Percentiles rank a stretch among this genome's conserved stretches.
These are phyloP conservation scores for Ustulina deusta DNA, from an alignment of 2,329 filamentous ascomycete genomes.

Conservation along the genomic window DNA sequence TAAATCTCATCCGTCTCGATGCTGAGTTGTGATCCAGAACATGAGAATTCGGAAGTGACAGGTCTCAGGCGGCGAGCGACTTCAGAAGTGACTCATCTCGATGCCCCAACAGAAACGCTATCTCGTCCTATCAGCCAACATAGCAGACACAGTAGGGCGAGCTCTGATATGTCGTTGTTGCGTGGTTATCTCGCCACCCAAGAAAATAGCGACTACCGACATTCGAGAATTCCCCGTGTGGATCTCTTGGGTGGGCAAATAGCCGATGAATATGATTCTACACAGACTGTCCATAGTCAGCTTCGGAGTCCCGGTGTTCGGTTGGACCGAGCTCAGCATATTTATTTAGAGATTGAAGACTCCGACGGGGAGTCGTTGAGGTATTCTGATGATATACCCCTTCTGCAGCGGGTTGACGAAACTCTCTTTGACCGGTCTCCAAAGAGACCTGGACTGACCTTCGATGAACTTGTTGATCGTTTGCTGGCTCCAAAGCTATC, in stretches of 20 bases:
- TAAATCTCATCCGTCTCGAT: slow-evolving; percentile 4
- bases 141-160: slow-evolving; percentile 76
- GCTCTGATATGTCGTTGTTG: slow-evolving; percentile 75
- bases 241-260: slow-evolving; percentile 57
- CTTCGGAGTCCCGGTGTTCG: slow-evolving; percentile 65
- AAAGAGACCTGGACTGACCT: slow-evolving; percentile 65
- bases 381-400: slow-evolving; percentile 75
- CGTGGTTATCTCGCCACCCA: slow-evolving; percentile 63
- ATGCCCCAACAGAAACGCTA: slow-evolving; percentile 64
- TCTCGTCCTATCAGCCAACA: slow-evolving; percentile 69
- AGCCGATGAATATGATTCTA: slow-evolving; percentile 60
- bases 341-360: slow-evolving; percentile 75
- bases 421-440: slow-evolving; percentile 65
- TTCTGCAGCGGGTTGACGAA: slow-evolving; percentile 75
- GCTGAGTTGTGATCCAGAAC: slow-evolving; percentile 38
- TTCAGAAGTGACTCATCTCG: slow-evolving; percentile 69
- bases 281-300: slow-evolving; percentile 62
- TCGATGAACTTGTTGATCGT: slow-evolving; percentile 86
- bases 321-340: slow-evolving; percentile 59
- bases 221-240: slow-evolving; percentile 62
- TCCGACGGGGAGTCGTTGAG: slow-evolving; percentile 75
- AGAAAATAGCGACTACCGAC: slow-evolving; percentile 58
- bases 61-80: slow-evolving; percentile 67
- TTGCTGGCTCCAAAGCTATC: slow-evolving; percentile 84
- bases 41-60: slow-evolving; percentile 57